Evolutionary conservation across 2,329 filamentous ascomycete species (phyloP).

Genomic region (Trichoderma lentiforme): DNA sequence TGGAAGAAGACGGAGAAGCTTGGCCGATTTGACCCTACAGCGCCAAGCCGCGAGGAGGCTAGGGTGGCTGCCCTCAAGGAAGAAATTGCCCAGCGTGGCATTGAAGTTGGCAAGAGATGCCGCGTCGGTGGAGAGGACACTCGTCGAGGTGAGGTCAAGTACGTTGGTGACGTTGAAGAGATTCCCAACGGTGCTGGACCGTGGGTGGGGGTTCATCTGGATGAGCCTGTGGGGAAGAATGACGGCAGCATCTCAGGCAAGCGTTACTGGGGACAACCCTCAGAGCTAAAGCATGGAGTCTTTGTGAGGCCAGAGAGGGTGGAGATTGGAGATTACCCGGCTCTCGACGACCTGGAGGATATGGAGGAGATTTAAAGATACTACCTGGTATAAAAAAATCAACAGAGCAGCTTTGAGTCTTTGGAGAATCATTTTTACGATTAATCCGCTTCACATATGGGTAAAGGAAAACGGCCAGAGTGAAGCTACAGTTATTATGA

Average conservation of each 20-base stretch:
- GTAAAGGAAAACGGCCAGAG: too few species aligned
- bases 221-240: constrained; percentile 80
- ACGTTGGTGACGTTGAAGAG: constrained; percentile 70
- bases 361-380: constrained; percentile 65
- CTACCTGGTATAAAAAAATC: neutral
- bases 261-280: constrained; percentile 67
- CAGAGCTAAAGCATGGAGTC: constrained; percentile 66
- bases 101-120: constrained; percentile 60
- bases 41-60: constrained; percentile 68
- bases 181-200: constrained; percentile 62
- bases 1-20: constrained; percentile 96
- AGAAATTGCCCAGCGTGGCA: constrained; percentile 68
- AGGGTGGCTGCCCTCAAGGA: constrained; percentile 65
- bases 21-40: constrained; percentile 90
- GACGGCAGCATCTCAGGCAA: constrained; percentile 67
- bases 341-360: constrained; percentile 70
- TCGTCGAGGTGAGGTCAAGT: constrained; percentile 66
- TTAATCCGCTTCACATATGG: neutral
- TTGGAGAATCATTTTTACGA: neutral
- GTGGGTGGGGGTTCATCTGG: constrained; percentile 73
- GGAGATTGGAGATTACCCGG: constrained; percentile 70
- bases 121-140: constrained; percentile 64
- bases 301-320: constrained; percentile 77
- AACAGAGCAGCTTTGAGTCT: neutral
- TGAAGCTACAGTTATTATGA: neutral